These are phyloP conservation scores for Corymbia maculata DNA, from an alignment of 345 rosid species.

Conservation along the genomic window DNA sequence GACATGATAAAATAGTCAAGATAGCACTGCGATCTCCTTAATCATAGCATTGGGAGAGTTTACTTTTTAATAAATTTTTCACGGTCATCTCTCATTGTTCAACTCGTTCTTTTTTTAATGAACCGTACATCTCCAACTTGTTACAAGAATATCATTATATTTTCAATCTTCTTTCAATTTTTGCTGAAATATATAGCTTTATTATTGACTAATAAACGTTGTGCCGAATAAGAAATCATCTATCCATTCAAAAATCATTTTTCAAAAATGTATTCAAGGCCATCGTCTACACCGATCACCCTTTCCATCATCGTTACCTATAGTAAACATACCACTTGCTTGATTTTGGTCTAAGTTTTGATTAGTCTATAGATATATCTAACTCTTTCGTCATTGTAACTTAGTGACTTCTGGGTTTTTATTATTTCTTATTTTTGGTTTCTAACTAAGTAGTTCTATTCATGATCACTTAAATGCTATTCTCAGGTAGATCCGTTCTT, in stretches of 20 bases:
- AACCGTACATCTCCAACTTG: not conserved
- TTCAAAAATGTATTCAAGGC: not conserved
- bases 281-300: not conserved
- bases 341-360: not conserved
- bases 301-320: not conserved
- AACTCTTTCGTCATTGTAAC: not conserved
- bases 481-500: not conserved
- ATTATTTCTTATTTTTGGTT: not conserved
- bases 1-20: not conserved
- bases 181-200: too few species aligned
- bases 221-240: not conserved
- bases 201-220: not conserved
- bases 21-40: not conserved
- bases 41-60: not conserved
- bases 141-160: not conserved
- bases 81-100: not conserved
- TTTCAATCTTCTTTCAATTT: not conserved
- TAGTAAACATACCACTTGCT: not conserved
- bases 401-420: not conserved
- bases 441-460: not conserved
- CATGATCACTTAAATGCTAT: not conserved
- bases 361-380: not conserved
- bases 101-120: not conserved
- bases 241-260: too few species aligned
- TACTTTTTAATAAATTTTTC: not conserved